Evolutionary conservation across 768 basidiomycete species (phyloP).

Genomic region (Daedalea quercina): DNA sequence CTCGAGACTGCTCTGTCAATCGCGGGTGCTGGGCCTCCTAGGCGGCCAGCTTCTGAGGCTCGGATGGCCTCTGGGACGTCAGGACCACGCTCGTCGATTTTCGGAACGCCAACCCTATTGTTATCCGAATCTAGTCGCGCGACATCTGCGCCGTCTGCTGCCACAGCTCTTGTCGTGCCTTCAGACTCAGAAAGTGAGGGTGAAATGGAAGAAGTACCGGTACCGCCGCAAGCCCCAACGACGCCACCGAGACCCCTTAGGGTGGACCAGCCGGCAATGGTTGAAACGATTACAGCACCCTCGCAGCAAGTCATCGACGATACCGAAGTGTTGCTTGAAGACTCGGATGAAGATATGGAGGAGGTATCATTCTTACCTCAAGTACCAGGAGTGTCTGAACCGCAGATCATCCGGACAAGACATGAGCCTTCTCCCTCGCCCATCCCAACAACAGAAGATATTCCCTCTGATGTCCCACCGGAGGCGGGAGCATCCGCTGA

Average conservation of each 20-base stretch:
- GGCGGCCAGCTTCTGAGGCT: background rate
- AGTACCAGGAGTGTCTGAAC: background rate
- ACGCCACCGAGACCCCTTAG: too few relatives aligned
- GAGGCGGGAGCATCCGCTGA: too few relatives aligned
- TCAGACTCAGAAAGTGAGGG: conserved; percentile 24
- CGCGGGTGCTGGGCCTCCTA: conserved; percentile 44
- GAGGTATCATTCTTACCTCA: conserved; percentile 20
- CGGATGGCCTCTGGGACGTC: background rate
- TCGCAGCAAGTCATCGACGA: background rate
- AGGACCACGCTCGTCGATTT: conserved; percentile 17
- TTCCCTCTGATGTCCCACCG: too few relatives aligned
- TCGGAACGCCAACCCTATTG: conserved; percentile 33
- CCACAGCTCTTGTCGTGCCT: background rate
- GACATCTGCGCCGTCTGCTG: background rate
- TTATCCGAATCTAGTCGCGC: background rate
- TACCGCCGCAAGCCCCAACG: background rate
- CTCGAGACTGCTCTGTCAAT: conserved; percentile 66
- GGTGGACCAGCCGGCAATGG: too few relatives aligned
- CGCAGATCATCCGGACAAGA: background rate
- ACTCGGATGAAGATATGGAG: conserved; percentile 36
- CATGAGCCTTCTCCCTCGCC: background rate
- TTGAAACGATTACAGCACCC: background rate
- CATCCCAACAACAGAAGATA: background rate
- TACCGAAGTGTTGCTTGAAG: background rate
- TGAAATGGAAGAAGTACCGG: conserved; percentile 29